Evolutionary conservation across 2,329 filamentous ascomycete species (phyloP).

Genomic region (Gnomoniopsis smithogilvyi): DNA sequence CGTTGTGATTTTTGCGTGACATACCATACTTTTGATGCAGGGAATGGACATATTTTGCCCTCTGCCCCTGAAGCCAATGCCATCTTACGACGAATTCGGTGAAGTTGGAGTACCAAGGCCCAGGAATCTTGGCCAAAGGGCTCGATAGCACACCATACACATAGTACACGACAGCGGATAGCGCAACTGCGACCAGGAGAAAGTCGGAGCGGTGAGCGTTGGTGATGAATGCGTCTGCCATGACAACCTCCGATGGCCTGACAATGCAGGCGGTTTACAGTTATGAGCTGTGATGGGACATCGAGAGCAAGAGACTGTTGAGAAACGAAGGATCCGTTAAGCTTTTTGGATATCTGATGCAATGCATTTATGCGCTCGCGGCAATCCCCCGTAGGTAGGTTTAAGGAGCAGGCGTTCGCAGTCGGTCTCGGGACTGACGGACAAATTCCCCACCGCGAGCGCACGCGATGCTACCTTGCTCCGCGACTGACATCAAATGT

Average conservation of each 20-base stretch:
- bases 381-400: too few relatives aligned
- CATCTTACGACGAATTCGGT: slow-evolving; percentile 20
- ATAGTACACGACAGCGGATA: neutral
- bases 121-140: slow-evolving; percentile 18
- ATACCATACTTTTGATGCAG: slow-evolving; percentile 24
- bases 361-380: too few relatives aligned
- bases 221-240: neutral
- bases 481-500: too few relatives aligned
- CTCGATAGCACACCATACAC: slow-evolving; percentile 2
- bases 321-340: neutral
- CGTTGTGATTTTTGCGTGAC: neutral
- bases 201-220: neutral
- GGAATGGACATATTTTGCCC: slow-evolving; percentile 22
- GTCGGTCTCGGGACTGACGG: too few relatives aligned
- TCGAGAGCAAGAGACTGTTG: neutral
- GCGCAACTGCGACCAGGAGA: neutral
- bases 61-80: slow-evolving; percentile 12
- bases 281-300: too few relatives aligned
- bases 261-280: neutral
- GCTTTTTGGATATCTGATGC: too few relatives aligned
- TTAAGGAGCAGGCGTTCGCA: too few relatives aligned
- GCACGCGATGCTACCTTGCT: too few relatives aligned
- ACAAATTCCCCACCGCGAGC: too few relatives aligned
- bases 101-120: slow-evolving; percentile 26
- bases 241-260: neutral